A percentile compares a stretch with the other conserved stretches of the same genome.
Evolutionary conservation across 2,329 filamentous ascomycete genomes (phyloP).

Genomic region (Curvularia spicifera): DNA sequence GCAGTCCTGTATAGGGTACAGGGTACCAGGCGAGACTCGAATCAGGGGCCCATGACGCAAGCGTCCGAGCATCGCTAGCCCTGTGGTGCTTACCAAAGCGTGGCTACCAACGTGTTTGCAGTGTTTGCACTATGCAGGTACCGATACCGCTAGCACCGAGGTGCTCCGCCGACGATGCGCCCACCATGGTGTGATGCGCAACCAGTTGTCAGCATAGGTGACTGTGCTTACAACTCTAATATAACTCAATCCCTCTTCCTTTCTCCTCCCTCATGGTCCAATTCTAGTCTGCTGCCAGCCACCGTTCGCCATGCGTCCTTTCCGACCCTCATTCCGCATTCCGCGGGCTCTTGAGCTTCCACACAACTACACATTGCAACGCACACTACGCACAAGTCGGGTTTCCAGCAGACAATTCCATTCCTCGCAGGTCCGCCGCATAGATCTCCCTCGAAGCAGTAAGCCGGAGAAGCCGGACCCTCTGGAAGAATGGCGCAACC

Average conservation of each 20-base stretch:
- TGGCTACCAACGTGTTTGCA: constrained; percentile 17
- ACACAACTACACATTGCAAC: constrained; percentile 33
- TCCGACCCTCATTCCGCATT: constrained; percentile 35
- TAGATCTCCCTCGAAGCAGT: constrained; percentile 29
- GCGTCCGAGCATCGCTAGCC: neutral
- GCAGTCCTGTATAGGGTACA: neutral
- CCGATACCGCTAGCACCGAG: constrained; percentile 24
- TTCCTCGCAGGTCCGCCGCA: constrained; percentile 27
- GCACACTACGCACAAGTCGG: constrained; percentile 26
- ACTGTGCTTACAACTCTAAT: constrained; percentile 11
- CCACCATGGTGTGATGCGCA: constrained; percentile 44
- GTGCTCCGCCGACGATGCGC: constrained; percentile 25
- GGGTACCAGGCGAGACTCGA: neutral
- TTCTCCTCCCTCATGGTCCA: constrained; percentile 19
- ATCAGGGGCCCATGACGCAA: neutral
- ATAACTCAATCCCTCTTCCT: constrained; percentile 13
- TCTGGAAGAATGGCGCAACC: constrained; percentile 45
- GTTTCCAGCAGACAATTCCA: constrained; percentile 22
- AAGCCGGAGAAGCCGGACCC: constrained; percentile 31
- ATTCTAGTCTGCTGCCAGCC: constrained; percentile 21
- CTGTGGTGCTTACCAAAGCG: neutral
- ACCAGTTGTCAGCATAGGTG: constrained; percentile 17
- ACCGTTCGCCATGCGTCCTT: constrained; percentile 35
- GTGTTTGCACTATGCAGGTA: constrained; percentile 25
- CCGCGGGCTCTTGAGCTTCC: constrained; percentile 38